These are phyloP conservation scores for Pseudogymnoascus destructans DNA, from an alignment of 2,329 filamentous ascomycete species.

Conservation along the genomic window DNA sequence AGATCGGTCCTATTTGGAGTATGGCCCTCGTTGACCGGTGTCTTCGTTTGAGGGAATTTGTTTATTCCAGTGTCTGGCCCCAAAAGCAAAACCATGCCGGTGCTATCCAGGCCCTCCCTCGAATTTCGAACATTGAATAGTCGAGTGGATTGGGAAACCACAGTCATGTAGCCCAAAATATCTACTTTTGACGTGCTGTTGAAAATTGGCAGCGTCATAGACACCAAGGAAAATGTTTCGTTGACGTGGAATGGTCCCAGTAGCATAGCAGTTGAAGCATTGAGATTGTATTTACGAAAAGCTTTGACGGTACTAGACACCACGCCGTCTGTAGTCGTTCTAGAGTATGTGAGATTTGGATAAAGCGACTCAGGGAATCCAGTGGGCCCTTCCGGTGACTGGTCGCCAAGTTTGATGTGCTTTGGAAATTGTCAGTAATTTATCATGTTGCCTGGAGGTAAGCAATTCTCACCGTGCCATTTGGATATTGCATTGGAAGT, in stretches of 20 bases:
- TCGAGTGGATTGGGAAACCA: conserved; percentile 56
- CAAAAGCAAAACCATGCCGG: conserved; percentile 57
- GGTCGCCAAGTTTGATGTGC: conserved; percentile 42
- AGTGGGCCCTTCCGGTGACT: conserved; percentile 30
- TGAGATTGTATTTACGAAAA: conserved; percentile 28
- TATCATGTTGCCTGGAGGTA: neutral
- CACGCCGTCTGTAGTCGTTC: conserved; percentile 1
- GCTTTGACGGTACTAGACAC: conserved; percentile 13
- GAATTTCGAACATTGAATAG: conserved; percentile 50
- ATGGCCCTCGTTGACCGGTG: conserved; percentile 36
- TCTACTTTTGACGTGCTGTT: conserved; percentile 47
- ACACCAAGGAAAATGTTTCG: conserved; percentile 59
- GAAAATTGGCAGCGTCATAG: conserved; percentile 67
- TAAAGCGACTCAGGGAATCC: conserved; percentile 64
- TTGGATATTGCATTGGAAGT: conserved; percentile 46
- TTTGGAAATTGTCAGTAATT: neutral
- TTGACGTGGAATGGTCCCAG: conserved; percentile 64
- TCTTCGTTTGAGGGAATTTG: conserved; percentile 37
- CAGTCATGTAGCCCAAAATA: conserved; percentile 71
- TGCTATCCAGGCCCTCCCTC: conserved; percentile 55
- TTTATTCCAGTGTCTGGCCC: conserved; percentile 57
- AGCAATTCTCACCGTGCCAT: conserved; percentile 33
- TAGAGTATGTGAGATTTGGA: conserved; percentile 59
- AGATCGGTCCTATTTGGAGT: conserved; percentile 30
- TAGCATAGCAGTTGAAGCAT: conserved; percentile 45